phyloP scores from a whole-genome alignment of 2,329 filamentous ascomycete genomes.

The Rachicladosporium sp. region DNA sequence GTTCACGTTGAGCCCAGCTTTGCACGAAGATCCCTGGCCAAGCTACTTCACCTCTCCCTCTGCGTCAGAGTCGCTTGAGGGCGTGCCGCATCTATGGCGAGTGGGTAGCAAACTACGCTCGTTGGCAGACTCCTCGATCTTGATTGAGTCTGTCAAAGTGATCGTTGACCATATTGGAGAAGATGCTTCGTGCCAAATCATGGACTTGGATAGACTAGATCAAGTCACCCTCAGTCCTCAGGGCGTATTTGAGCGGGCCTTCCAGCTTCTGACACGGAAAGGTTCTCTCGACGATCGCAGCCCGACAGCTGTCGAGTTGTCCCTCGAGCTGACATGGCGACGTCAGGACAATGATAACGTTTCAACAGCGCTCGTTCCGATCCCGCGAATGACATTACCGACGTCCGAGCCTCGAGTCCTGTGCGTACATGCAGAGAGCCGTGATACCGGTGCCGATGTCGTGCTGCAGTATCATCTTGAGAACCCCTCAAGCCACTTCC shows the following conservation, averaged over 20 bases:
- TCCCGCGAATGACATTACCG: constrained; percentile 70
- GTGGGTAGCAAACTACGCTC: constrained; percentile 61
- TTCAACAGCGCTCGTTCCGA: constrained; percentile 54
- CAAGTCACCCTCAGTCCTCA: constrained; percentile 6
- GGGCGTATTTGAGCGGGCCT: constrained; percentile 8
- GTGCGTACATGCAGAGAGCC: constrained; percentile 26
- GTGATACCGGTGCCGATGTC: constrained; percentile 17
- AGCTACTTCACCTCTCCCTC: constrained; percentile 55
- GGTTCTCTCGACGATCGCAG: constrained; percentile 68
- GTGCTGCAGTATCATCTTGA: constrained; percentile 60
- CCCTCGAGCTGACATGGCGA: constrained; percentile 66
- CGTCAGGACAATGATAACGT: constrained; percentile 32
- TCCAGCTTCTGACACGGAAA: constrained; percentile 57
- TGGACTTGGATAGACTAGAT: no score
- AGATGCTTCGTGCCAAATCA: constrained; percentile 43
- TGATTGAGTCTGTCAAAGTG: constrained; percentile 54
- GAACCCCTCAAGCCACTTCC: constrained; percentile 86
- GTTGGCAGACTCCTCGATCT: constrained; percentile 54
- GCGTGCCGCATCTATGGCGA: constrained; percentile 70
- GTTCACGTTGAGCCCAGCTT: constrained; percentile 70
- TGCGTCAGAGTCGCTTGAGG: constrained; percentile 32
- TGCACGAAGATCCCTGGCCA: constrained; percentile 73
- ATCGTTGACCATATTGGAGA: constrained; percentile 49
- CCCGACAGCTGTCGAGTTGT: constrained; percentile 60
- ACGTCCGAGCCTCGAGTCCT: constrained; percentile 80